Percentiles rank a stretch among this genome's conserved stretches.
Evolutionary conservation across 2,329 filamentous ascomycete species (phyloP).

Genomic region (Trichoderma oligosporum): DNA sequence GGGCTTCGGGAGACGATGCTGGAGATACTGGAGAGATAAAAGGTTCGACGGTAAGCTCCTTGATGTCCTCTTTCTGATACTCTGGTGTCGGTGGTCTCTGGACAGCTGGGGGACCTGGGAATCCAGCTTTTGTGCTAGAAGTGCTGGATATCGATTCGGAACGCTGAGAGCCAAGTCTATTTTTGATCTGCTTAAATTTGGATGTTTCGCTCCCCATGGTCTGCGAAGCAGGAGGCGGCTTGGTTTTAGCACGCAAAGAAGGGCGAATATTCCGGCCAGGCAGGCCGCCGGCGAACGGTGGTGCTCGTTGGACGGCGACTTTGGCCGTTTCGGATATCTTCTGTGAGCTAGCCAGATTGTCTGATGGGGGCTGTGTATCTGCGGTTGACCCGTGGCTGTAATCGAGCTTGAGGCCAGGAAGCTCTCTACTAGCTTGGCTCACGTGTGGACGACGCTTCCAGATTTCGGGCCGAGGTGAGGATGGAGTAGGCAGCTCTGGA

Average conservation of each 20-base stretch:
- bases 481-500: slow-evolving; percentile 25
- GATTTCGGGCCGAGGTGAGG: slow-evolving; percentile 34
- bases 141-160: slow-evolving; percentile 19
- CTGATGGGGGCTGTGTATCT: slow-evolving; percentile 24
- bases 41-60: slow-evolving; percentile 35
- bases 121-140: not conserved
- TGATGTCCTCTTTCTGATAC: slow-evolving; percentile 43
- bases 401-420: slow-evolving; percentile 48
- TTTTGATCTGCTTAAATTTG: slow-evolving; percentile 32
- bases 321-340: not conserved
- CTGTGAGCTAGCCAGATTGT: not conserved
- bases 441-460: slow-evolving; percentile 53
- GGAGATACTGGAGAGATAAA: slow-evolving; percentile 45
- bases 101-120: slow-evolving; percentile 22
- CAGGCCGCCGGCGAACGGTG: slow-evolving; percentile 24
- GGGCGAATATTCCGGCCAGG: slow-evolving; percentile 31
- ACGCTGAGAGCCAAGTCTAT: slow-evolving; percentile 29
- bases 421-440: slow-evolving; percentile 43
- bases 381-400: slow-evolving; percentile 50
- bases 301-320: slow-evolving; percentile 17
- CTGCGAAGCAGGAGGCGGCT: slow-evolving; percentile 21
- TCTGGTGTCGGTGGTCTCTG: slow-evolving; percentile 48
- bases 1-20: slow-evolving; percentile 42
- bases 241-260: slow-evolving; percentile 16
- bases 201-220: slow-evolving; percentile 36